Evolutionary conservation across 2,329 filamentous ascomycete species (phyloP), one percentile per base, ranked within the genome.

Genomic region (Ophiosphaerella narmari): DNA sequence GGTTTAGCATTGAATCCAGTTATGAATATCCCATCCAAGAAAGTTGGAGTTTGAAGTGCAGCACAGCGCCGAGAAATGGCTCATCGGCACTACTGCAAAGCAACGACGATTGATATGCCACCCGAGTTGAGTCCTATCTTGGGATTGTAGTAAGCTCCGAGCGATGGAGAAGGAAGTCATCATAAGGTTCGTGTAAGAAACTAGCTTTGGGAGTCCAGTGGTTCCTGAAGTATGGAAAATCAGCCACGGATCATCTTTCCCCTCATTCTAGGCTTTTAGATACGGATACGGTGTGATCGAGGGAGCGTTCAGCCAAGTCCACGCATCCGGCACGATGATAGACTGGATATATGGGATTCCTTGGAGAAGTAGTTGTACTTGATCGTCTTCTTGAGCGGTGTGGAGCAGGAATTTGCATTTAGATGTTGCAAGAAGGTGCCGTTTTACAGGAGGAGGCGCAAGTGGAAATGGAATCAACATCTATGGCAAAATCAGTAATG

Each of bases 141-240:
- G 23, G 38, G 35, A 38, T 43, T 40, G 18, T 39, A 47, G 33
- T 33, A 53, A 24, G 8, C 38, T 12, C 14, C 46, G 36, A 16
- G 41, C 43, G 4, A 43, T 32, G 21, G 48, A 41, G 9, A 53
- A 31, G 7, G 42, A 39, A 13, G 53, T 45, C 26, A 53, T 18
- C 53, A 56, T 56, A 13, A 43, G 43, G 38, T 56, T 43, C 9
- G 50, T 56, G 39, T 50, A 50, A 3, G 46, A 42, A 9, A 55
- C 39, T 2, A 52, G 34, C 23, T 50, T 52, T 33, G 52, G 52
- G 23, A 55, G 29, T 7, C 52, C 52, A n/a, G 71, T 73, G 5
- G 69, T 70, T 16, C 71, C 71, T 9, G 71, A 74, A n/a, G 69
- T 74, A 47, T 74, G 71, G 29, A 71, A 66, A 7, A 72, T 67